phyloP scores from a whole-genome alignment of 306 rosid species.

The Vigna hirtella region DNA sequence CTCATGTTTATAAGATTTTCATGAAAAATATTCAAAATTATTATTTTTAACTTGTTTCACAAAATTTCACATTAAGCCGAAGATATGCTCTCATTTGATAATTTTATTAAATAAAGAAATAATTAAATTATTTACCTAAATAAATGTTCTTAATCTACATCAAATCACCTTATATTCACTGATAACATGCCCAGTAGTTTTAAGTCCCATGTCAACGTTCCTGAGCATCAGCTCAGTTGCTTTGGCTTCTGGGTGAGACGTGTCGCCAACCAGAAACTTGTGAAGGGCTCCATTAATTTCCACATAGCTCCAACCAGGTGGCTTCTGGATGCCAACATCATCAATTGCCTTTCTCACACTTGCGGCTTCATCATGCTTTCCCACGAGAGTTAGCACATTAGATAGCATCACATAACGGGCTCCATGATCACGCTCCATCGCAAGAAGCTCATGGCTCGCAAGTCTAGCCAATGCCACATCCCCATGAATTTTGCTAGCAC shows the following conservation, averaged over 20 bases:
- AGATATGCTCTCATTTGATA: conserved; percentile 5
- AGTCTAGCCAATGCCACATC: conserved; percentile 47
- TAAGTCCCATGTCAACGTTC: conserved; percentile 43
- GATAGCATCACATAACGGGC: conserved; percentile 53
- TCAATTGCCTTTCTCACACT: conserved; percentile 49
- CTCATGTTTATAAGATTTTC: too few relatives aligned
- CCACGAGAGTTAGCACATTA: conserved; percentile 43
- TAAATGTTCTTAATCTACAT: conserved; percentile 11
- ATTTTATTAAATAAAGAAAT: background rate
- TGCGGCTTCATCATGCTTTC: conserved; percentile 54
- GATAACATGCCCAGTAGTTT: conserved; percentile 35
- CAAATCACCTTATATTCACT: conserved; percentile 48
- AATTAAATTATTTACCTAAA: background rate
- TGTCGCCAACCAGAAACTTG: conserved; percentile 49
- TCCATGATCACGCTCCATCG: conserved; percentile 56
- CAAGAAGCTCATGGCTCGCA: conserved; percentile 54
- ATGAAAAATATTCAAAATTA: background rate
- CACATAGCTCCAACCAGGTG: conserved; percentile 61
- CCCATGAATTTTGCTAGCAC: conserved; percentile 55
- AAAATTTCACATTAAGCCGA: background rate
- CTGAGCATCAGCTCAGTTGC: conserved; percentile 47
- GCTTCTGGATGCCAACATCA: conserved; percentile 52
- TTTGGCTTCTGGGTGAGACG: conserved; percentile 39
- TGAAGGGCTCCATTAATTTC: conserved; percentile 53
- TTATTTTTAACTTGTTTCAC: background rate